Base-by-base conservation (phyloP, 495 filamentous ascomycete genomes). In the Aspergillus nanangensis region DNA sequence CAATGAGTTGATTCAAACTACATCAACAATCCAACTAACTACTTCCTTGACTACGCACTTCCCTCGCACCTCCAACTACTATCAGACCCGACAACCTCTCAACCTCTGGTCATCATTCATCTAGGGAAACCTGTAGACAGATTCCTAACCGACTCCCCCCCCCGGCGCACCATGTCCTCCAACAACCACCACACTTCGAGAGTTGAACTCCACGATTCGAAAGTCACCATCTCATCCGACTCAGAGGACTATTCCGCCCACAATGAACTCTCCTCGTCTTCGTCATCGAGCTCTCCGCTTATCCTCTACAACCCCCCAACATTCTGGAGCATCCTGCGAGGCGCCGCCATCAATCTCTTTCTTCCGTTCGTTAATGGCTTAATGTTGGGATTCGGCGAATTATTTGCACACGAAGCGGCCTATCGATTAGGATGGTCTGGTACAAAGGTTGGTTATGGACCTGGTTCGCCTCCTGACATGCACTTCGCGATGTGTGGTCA, bases 321-420 rank as follows among this genome's bases (percentile, higher is more conserved):
- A 0, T 42, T 92, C 24, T 92, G 87, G 86, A 79, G 86, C 22
- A 60, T 99, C 31, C 41, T 96, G 39, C 82, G 92, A 25, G 89
- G 93, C 7, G 89, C 90, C 5, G 90, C 90, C 4, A 97, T 99
- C 67, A 99, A 99, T 62, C 71, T 99, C 7, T 48, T 99, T 0
- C 72, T 99, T 3, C 93, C 93, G 0, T 99, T 99, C 51, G 81
- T 99, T 55, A 99, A 99, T 66, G 93, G 93, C 17, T 76, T 99
- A 68, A 99, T 99, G 93, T 70, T 99, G 44, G 93, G 93, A 4
- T 95, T 99, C 58, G 93, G 93, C 18, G 93, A 99, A 68, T 71
- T 99, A 29, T 85, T 97, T 61, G 93, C 93, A 43, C 91, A 99
- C 61, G 93, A 99, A 69, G 80, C 87, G 9, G 93, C 93, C 10